phyloP scores from a whole-genome alignment of 306 rosid species.

The Cucurbita moschata region DNA sequence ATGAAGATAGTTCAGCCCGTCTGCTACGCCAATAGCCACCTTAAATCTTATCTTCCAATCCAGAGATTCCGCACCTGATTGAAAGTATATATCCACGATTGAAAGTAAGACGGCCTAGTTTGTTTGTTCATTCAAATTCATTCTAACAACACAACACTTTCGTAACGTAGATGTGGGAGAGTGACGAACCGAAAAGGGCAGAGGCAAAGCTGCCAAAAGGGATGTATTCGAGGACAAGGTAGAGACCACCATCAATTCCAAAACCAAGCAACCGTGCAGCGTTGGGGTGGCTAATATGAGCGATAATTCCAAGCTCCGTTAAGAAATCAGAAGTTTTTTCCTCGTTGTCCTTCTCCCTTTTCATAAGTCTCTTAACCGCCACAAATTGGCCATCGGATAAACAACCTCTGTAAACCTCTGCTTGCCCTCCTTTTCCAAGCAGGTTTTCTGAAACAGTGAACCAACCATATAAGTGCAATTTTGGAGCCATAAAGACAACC shows the following conservation, averaged over 20 bases:
- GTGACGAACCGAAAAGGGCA: conserved; percentile 46
- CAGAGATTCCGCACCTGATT: conserved; percentile 40
- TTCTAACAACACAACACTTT: neutral
- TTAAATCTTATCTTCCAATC: conserved; percentile 68
- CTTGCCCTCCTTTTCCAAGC: conserved; percentile 90
- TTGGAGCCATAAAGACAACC: neutral
- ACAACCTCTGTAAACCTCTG: conserved; percentile 73
- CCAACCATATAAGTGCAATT: neutral
- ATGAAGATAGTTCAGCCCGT: conserved; percentile 75
- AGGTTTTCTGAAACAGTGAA: conserved; percentile 38
- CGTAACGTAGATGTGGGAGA: neutral
- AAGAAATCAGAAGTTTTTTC: conserved; percentile 71
- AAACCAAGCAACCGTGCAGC: conserved; percentile 73
- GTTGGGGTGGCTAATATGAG: conserved; percentile 69
- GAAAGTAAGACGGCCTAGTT: no score
- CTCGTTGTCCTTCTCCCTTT: conserved; percentile 41
- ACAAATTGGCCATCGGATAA: conserved; percentile 52
- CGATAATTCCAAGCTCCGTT: conserved; percentile 83
- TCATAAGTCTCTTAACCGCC: conserved; percentile 73
- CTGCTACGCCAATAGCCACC: conserved; percentile 72
- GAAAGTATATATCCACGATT: neutral
- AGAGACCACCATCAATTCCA: conserved; percentile 59
- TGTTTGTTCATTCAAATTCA: neutral
- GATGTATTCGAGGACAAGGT: conserved; percentile 65
- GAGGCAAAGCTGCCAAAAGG: conserved; percentile 78